phyloP scores from a whole-genome alignment of 768 basidiomycete genomes.

The Suillus americanus region DNA sequence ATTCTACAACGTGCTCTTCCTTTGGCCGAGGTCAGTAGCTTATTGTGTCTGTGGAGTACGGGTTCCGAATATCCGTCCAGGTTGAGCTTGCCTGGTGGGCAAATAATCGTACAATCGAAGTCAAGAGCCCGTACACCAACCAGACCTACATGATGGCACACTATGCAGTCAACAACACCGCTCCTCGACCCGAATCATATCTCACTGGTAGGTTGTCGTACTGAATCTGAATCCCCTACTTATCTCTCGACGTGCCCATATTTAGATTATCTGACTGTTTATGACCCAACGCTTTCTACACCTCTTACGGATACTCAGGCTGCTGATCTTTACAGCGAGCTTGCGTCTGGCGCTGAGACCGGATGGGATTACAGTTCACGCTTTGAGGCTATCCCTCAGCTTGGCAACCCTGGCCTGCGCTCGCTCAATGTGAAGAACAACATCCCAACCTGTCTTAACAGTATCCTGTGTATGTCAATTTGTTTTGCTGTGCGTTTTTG shows the following conservation, averaged over 20 bases:
- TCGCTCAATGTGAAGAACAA: conserved; percentile 69
- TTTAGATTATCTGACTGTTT: conserved; percentile 76
- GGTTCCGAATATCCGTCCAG: conserved; percentile 32
- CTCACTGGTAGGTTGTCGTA: conserved; percentile 45
- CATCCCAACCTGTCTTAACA: conserved; percentile 79
- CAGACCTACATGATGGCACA: conserved; percentile 63
- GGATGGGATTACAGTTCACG: conserved; percentile 51
- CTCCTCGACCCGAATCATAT: conserved; percentile 88
- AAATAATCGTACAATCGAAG: conserved; percentile 64
- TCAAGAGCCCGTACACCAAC: conserved; percentile 72
- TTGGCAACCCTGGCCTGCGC: conserved; percentile 56
- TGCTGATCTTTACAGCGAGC: conserved; percentile 75
- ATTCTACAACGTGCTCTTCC: conserved; percentile 83
- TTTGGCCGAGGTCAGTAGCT: conserved; percentile 64
- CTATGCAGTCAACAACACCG: conserved; percentile 79
- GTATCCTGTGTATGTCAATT: conserved; percentile 68
- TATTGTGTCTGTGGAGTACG: neutral
- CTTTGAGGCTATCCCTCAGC: conserved; percentile 37
- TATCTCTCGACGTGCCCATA: conserved; percentile 16
- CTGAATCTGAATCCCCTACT: neutral
- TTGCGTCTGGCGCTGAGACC: conserved; percentile 86
- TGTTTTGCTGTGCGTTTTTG: conserved; percentile 10
- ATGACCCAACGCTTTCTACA: conserved; percentile 55
- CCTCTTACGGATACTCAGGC: conserved; percentile 60
- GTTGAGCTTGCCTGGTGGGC: conserved; percentile 85